These are phyloP conservation scores for Bipolaris cookei DNA, from an alignment of 2,329 filamentous ascomycete species.

Conservation along the genomic window DNA sequence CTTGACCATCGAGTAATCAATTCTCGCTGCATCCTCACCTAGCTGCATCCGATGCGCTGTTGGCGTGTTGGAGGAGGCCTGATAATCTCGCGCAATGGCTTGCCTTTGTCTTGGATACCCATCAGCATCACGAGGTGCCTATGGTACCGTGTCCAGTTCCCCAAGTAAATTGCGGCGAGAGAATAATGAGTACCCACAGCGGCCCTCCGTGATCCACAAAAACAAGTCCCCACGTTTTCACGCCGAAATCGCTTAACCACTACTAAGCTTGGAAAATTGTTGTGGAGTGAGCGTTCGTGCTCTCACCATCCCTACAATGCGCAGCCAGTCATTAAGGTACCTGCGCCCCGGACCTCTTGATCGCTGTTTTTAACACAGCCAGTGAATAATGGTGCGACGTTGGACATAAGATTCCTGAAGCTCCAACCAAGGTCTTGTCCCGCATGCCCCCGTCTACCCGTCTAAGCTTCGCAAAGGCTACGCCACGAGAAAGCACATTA, in stretches of 20 bases:
- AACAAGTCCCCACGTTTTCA: not conserved
- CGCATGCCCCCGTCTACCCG: constrained; percentile 8
- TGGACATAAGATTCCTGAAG: constrained; percentile 3
- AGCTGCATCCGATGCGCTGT: constrained; percentile 1
- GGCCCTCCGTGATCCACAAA: not conserved
- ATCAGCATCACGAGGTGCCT: constrained; percentile 8
- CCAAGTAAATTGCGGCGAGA: constrained; percentile 3
- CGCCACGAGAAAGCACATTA: constrained; percentile 5
- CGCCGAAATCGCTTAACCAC: not conserved
- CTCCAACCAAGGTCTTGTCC: constrained; percentile 9
- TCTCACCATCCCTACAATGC: constrained; percentile 1
- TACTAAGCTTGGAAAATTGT: constrained; percentile 2
- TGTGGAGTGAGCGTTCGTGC: not conserved
- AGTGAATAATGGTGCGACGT: constrained; percentile 5
- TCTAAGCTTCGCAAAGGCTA: constrained; percentile 11
- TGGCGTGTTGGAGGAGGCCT: constrained; percentile 3
- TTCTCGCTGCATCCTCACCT: constrained; percentile 1
- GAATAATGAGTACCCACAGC: not conserved
- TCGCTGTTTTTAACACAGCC: not conserved
- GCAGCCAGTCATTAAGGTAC: constrained; percentile 2
- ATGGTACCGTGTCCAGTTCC: not conserved
- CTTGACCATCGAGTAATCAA: constrained; percentile 4
- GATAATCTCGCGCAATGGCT: constrained; percentile 2
- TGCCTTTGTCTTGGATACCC: not conserved
- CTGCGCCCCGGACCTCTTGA: not conserved